Evolutionary conservation across 345 rosid species (phyloP), one percentile per base, ranked within the genome.

Genomic region (Jatropha curcas): DNA sequence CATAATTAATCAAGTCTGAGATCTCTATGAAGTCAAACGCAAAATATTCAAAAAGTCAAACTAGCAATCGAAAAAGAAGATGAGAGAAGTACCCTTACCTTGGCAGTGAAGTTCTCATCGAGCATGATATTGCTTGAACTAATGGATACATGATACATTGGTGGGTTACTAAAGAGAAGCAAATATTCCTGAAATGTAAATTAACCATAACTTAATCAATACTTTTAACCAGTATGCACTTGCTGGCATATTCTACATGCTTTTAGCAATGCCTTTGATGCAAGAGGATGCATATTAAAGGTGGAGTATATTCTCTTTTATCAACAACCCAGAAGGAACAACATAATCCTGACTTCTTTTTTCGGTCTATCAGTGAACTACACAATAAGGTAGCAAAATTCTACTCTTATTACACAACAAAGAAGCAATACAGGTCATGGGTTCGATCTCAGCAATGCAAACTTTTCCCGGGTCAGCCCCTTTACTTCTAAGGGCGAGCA

Each of bases 121-220:
- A 95, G 80, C 92, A 94, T 88, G 79, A 94, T 83, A 67, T 81
- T 90, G 67, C 96, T 89, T 69, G 99, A 88, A 80, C 77, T 92
- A 76, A 95, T 71, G 70, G 98, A 90, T 70, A 92, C 90, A 68
- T 80, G 88, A 76, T 84, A 85, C 14, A 84, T 71, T 14, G 89
- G 89, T 45, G 88, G 90, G 52, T 84, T 87, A 69, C 88, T 88
- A 84, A 90, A 95, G 68, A 90, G 83, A 68, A 92, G 83, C 82
- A 92, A 72, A 78, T 95, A 95, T 64, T 95, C 98, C 99, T 95
- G 94, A 81, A 75, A 52, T 71, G 33, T 37, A 62, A 51, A 50
- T 43, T 45, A 60, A 57, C 33, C 62, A 37, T 51, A 7, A 37
- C 5, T 0, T 39, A 12, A 39, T 1, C 3, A 24, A 33, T 10